Evolutionary conservation across 2,329 filamentous ascomycete genomes (phyloP), one percentile per base, ranked within the genome.

Genomic region (Microdochium nivale): DNA sequence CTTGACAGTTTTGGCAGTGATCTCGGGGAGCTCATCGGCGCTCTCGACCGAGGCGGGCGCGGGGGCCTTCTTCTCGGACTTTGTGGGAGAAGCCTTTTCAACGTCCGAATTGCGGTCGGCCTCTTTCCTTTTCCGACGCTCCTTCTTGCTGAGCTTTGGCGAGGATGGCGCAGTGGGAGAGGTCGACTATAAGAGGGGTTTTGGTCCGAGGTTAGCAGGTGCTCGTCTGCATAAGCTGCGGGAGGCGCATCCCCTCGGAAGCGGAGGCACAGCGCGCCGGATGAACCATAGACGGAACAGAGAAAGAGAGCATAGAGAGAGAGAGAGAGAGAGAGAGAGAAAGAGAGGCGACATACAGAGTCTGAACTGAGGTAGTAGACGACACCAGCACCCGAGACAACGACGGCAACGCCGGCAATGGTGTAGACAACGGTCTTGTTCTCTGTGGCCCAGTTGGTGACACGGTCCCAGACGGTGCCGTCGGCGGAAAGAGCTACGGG

Each of bases 391-490:
- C 88, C 89, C 14, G 90, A 94, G 52, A 95, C 88, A 44, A 96
- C 90, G 48, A 96, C 81, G 51, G 92, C 92, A 54, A 96, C 88
- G 64, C 94, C 94, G 52, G 92, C 94, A 71, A 97, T 89, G 59
- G 94, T 96, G 72, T 96, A 99, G 56, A 95, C 91, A 51, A 92
- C 80, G 48, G 89, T 87, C 76, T 96, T 97, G 75, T 99, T 91
- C 68, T 97, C 92, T 2, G 90, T 88, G 14, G 88, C 90, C 92
- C 94, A 99, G 65, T 77, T 85, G 59, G 90, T 87, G 71, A 96
- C 76, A 63, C 91, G 86, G 70, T 96, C 89, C 90, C 90, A 96
- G 52, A 94, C 73, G 47, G 88, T 58, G 54, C 86, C 79, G 58
- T 79, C 71, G 60, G 81, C 68, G 43, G 74, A 72, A 50, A 81